phyloP scores from a whole-genome alignment of 805 yeast genomes.

The Teunomyces gatunensis region DNA sequence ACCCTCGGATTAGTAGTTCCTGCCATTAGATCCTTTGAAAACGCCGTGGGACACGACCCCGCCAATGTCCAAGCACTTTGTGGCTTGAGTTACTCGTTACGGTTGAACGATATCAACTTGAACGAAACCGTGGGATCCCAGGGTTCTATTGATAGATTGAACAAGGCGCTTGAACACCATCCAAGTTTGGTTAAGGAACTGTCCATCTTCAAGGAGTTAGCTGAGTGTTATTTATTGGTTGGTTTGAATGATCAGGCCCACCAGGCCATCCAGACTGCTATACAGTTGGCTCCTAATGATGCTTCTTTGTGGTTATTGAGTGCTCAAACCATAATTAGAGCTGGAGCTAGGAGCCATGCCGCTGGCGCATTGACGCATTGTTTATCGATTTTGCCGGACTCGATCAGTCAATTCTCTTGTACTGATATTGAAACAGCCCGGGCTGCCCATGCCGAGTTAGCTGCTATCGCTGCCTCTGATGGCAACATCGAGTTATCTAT shows the following conservation, averaged over 20 bases:
- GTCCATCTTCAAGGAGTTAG: slow-evolving; percentile 46
- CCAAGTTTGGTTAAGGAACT: slow-evolving; percentile 40
- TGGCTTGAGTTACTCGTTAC: slow-evolving; percentile 42
- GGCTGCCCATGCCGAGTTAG: slow-evolving; percentile 54
- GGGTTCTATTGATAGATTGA: slow-evolving; percentile 39
- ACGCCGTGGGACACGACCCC: slow-evolving; percentile 43
- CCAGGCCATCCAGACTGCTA: slow-evolving; percentile 43
- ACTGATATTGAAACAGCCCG: slow-evolving; percentile 48
- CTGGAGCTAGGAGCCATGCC: slow-evolving; percentile 46
- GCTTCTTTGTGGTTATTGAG: slow-evolving; percentile 47
- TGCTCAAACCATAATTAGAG: slow-evolving; percentile 47
- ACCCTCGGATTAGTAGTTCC: slow-evolving; percentile 35
- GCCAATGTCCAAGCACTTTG: slow-evolving; percentile 38
- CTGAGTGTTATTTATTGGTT: slow-evolving; percentile 48
- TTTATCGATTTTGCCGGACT: slow-evolving; percentile 39
- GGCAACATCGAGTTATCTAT: slow-evolving; percentile 50
- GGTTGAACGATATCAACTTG: slow-evolving; percentile 35
- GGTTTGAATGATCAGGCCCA: slow-evolving; percentile 54
- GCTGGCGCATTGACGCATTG: slow-evolving; percentile 46
- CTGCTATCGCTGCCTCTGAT: slow-evolving; percentile 51
- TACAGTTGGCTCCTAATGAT: slow-evolving; percentile 37
- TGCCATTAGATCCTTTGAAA: slow-evolving; percentile 45
- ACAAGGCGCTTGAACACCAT: slow-evolving; percentile 33
- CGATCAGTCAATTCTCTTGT: slow-evolving; percentile 22
- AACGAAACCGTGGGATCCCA: slow-evolving; percentile 41